Evolutionary conservation across 495 filamentous ascomycete genomes (phyloP), one percentile per base, ranked within the genome.

Genomic region (Rostrohypoxylon terebratum): DNA sequence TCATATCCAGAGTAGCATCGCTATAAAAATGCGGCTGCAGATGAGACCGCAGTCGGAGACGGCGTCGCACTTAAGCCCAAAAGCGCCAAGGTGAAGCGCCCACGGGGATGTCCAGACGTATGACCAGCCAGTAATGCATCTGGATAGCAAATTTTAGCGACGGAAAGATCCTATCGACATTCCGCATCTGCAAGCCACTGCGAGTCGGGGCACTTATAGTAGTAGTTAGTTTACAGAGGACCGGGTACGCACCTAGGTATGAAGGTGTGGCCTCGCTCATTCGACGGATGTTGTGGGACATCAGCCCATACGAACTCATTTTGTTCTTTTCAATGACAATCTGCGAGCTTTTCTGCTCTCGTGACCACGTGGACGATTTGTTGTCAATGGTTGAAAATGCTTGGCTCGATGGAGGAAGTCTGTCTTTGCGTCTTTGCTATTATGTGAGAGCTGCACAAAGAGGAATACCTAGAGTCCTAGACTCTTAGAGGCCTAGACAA

Each of bases 41-140:
- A 13, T 16, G 31, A 57, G 66, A 55, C 71, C 71, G 71, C 40
- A 62, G 47, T 73, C 71, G 71, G 71, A 73, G 71, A 40, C 59
- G 25, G 48, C 31, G 60, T 51, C 33, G 57, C 28, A 69, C 23
- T 9, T 58, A 44, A 18, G 23, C 57, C 47, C 4, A 45, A 66
- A 62, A 69, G 16, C 57, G 50, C 42, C 44, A 61, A 59, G 57
- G 28, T 34, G 61, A 73, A 40, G 65, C 61, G 60, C 53, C 14
- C 18, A 50, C 55, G 36, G 54, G 40, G 40, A 33, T 23, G 14
- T 47, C 47, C 9, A 59, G 48, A 21, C 55, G 42, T 50, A 36
- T 44, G 11, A 20, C 61, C 6, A 40, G n/a, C 65, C 70, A 68
- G 45, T 65, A 28, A 28, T 28, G 3, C 28, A 28, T 28, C 28